Evolutionary conservation across 495 filamentous ascomycete genomes (phyloP).

Genomic region (Tuber brumale): DNA sequence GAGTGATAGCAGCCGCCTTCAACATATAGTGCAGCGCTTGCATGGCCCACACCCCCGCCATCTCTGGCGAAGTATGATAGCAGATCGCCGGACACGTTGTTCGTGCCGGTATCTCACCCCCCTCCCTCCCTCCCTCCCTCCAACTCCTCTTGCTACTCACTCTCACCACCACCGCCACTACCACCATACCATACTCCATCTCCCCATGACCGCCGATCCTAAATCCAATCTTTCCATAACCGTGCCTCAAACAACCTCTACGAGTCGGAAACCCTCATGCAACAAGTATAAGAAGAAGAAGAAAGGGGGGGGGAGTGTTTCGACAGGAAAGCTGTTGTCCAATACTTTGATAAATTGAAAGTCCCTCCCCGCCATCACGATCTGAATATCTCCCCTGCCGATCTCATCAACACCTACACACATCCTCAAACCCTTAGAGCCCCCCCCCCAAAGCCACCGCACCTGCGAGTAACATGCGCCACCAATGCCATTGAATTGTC

Average conservation of each 20-base stretch:
- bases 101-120: constrained; percentile 12
- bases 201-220: not conserved
- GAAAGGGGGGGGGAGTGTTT: not conserved
- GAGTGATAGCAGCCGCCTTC: constrained; percentile 1
- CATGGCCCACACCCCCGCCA: constrained; percentile 23
- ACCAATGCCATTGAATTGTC: not conserved
- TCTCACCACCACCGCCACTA: not conserved
- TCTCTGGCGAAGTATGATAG: constrained; percentile 21
- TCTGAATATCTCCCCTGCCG: constrained; percentile 3
- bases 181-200: not conserved
- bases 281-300: not conserved
- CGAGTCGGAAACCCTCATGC: not conserved
- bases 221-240: not conserved
- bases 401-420: not conserved
- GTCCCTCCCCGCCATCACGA: constrained; percentile 4
- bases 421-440: not conserved
- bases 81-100: constrained; percentile 34
- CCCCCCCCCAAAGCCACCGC: not conserved
- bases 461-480: not conserved
- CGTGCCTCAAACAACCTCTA: not conserved
- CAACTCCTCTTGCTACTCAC: not conserved
- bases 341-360: not conserved
- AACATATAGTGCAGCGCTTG: not conserved
- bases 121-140: not conserved
- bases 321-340: not conserved